Conservation (phyloP, 306 rosid species). For the Lathyrus aphaca region DNA sequence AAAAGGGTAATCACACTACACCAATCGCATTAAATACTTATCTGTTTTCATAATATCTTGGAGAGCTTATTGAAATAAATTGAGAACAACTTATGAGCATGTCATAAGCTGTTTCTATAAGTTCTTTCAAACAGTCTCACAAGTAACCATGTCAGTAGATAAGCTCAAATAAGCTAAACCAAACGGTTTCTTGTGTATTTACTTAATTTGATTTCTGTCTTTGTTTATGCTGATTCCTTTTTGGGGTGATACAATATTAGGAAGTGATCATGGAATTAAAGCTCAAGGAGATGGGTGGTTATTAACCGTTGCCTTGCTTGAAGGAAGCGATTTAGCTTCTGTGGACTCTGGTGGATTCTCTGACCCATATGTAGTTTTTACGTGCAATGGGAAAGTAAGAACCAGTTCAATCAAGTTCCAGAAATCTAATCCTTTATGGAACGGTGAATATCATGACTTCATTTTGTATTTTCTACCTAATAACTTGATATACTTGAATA, state of each 20-base stretch:
- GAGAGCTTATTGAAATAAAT: neutral
- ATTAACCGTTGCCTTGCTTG: slow-evolving; percentile 91
- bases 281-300: slow-evolving; percentile 99
- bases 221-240: slow-evolving; percentile 35
- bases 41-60: neutral
- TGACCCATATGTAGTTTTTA: slow-evolving; percentile 92
- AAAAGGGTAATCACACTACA: slow-evolving; percentile 61
- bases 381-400: slow-evolving; percentile 95
- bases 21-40: slow-evolving; percentile 15
- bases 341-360: slow-evolving; percentile 84
- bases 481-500: neutral
- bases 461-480: slow-evolving; percentile 30
- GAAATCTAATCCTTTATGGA: slow-evolving; percentile 86
- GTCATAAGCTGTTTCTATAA: neutral
- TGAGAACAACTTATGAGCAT: neutral
- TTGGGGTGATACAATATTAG: slow-evolving; percentile 45
- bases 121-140: neutral
- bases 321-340: slow-evolving; percentile 87
- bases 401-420: slow-evolving; percentile 97
- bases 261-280: slow-evolving; percentile 96
- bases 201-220: slow-evolving; percentile 29
- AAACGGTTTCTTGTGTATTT: neutral
- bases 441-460: slow-evolving; percentile 57
- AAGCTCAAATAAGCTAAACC: too few species aligned
- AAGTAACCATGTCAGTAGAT: neutral